phyloP scores from a whole-genome alignment of 306 rosid genomes.

The Hylodesmum podocarpum region DNA sequence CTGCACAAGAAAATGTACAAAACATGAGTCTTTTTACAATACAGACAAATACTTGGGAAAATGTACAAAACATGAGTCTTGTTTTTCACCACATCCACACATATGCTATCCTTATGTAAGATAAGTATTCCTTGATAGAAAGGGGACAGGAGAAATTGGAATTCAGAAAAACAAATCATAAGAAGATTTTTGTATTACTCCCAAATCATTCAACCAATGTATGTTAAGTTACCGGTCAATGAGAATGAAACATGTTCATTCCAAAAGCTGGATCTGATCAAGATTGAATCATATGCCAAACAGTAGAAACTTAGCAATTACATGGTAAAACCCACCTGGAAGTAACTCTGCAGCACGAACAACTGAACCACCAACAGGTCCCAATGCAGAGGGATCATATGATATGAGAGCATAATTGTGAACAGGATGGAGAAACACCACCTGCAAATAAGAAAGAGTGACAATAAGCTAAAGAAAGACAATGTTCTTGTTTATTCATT shows the following conservation, averaged over 20 bases:
- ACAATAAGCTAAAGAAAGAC: neutral
- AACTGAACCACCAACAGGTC: conserved; percentile 74
- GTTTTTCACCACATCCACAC: neutral
- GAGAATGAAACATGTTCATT: conserved; percentile 10
- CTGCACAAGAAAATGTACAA: conserved; percentile 47
- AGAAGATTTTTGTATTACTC: neutral
- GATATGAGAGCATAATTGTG: conserved; percentile 92
- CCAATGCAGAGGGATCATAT: conserved; percentile 92
- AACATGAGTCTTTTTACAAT: neutral
- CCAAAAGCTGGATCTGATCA: neutral
- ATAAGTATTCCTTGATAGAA: conserved; percentile 11
- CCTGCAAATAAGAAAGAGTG: conserved; percentile 50
- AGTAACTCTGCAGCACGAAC: conserved; percentile 90
- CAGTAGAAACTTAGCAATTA: neutral
- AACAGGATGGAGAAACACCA: conserved; percentile 94
- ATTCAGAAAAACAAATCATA: neutral
- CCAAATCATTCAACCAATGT: neutral
- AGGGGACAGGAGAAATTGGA: conserved; percentile 10
- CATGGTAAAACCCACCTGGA: conserved; percentile 60
- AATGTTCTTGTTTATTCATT: conserved; percentile 11
- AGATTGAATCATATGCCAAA: neutral
- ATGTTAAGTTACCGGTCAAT: neutral
- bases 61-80: neutral
- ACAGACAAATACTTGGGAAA: neutral
- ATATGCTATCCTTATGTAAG: conserved; percentile 5